A percentile compares a stretch with the other conserved stretches of the same genome.
Evolutionary conservation across 306 rosid genomes (phyloP).

Genomic region (Vigna mungo): DNA sequence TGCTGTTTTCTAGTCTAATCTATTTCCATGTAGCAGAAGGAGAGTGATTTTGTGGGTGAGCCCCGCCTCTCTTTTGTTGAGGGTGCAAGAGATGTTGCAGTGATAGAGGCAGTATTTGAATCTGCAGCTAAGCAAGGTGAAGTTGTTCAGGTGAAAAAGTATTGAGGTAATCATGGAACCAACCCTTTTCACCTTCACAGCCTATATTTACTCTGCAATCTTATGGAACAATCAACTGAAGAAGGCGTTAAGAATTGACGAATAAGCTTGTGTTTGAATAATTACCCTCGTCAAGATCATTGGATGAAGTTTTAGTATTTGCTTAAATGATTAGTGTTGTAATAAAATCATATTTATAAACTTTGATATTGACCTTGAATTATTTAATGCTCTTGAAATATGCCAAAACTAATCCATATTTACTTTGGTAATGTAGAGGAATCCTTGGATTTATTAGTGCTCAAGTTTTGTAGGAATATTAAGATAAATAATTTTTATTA

Average conservation of each 20-base stretch:
- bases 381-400: too few relatives aligned
- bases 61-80: slow-evolving; percentile 78
- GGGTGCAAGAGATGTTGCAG: slow-evolving; percentile 95
- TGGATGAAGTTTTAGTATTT: slow-evolving; percentile 11
- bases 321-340: too few relatives aligned
- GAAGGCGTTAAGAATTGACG: slow-evolving; percentile 1
- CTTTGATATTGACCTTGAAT: too few relatives aligned
- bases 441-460: too few relatives aligned
- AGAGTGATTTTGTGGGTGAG: slow-evolving; percentile 58
- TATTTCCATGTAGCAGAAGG: slow-evolving; percentile 55
- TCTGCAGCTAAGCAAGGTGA: slow-evolving; percentile 83
- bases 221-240: slow-evolving; percentile 5
- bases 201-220: slow-evolving; percentile 15
- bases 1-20: slow-evolving; percentile 29
- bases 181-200: neutral
- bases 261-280: slow-evolving; percentile 28
- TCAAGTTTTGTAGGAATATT: too few relatives aligned
- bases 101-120: slow-evolving; percentile 92
- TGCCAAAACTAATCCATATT: too few relatives aligned
- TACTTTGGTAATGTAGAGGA: too few relatives aligned
- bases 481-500: too few relatives aligned
- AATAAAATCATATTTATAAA: too few relatives aligned
- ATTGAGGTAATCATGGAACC: slow-evolving; percentile 51
- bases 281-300: slow-evolving; percentile 11
- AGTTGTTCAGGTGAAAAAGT: slow-evolving; percentile 70